A percentile compares a stretch with the other conserved stretches of the same genome.
These are phyloP conservation scores for Sarcodon sp. DNA, from an alignment of 768 basidiomycete species.

Conservation along the genomic window DNA sequence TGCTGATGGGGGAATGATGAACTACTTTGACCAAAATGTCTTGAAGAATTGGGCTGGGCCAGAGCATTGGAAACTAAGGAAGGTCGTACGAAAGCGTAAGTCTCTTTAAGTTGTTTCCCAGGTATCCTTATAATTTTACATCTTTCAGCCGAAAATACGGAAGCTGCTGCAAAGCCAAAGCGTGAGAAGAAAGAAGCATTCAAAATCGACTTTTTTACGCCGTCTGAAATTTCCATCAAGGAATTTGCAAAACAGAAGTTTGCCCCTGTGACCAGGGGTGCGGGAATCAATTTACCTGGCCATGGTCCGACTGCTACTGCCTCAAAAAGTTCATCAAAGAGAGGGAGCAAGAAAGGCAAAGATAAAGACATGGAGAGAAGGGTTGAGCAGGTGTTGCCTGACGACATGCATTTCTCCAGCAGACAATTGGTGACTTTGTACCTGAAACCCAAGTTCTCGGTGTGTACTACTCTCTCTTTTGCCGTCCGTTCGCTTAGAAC, in stretches of 20 bases:
- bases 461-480: slow-evolving; percentile 25
- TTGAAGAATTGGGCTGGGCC: slow-evolving; percentile 98
- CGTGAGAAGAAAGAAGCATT: slow-evolving; percentile 73
- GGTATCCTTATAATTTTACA: slow-evolving; percentile 2
- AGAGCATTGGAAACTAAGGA: slow-evolving; percentile 94
- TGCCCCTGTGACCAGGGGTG: slow-evolving; percentile 58
- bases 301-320: slow-evolving; percentile 7
- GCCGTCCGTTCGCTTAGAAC: not conserved
- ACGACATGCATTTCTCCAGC: slow-evolving; percentile 96
- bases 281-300: slow-evolving; percentile 49
- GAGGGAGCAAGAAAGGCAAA: slow-evolving; percentile 31
- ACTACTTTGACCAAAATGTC: slow-evolving; percentile 83
- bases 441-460: slow-evolving; percentile 91
- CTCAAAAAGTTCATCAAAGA: slow-evolving; percentile 11
- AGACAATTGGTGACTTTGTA: slow-evolving; percentile 85
- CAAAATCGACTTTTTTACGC: slow-evolving; percentile 63
- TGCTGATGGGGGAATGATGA: slow-evolving; percentile 44
- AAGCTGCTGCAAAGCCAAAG: slow-evolving; percentile 38
- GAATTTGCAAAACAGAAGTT: slow-evolving; percentile 62
- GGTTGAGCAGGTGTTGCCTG: slow-evolving; percentile 72
- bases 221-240: slow-evolving; percentile 42
- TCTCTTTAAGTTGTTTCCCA: not conserved
- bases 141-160: slow-evolving; percentile 32
- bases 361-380: slow-evolving; percentile 42
- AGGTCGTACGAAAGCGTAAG: slow-evolving; percentile 68